Base-by-base conservation (phyloP, 2,329 filamentous ascomycete species). In the Trichoderma koningii region DNA sequence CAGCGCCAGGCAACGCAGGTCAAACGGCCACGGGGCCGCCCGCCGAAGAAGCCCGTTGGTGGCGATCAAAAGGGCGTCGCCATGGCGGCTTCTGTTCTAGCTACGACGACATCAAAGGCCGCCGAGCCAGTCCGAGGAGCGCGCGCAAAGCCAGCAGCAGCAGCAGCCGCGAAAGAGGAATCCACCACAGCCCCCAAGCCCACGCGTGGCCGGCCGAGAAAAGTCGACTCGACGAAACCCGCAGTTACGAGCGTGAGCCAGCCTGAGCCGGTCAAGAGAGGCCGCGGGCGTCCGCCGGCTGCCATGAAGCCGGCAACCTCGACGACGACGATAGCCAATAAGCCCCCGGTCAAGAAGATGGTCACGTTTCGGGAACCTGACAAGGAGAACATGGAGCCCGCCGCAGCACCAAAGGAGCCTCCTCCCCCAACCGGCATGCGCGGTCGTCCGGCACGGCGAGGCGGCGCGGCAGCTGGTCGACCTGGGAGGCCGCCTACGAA, bases 351-450 rank as follows among this genome's bases (percentile, higher is more conserved):
- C 41, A 87, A 85, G 77, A 89, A 88, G 78, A 81, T 79, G 3
- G 86, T 89, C 70, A 87, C 83, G 65, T 89, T 89, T 73, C 81
- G 87, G 71, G 85, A 86, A 69, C 83, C 84, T 3, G 86, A 87
- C 72, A 89, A 89, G 75, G 87, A 89, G 72, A 89, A 89, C 68
- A 75, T 86, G 44, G 73, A 79, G 21, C 84, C 83, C 15, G 69
- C 74, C 3, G 62, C 73, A 23, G 78, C 76, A 64, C 68, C 71
- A 30, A 81, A 81, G 71, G 71, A 75, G 55, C 67, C 75, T 51
- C 67, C 75, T 51, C 68, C 72, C 41, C 60, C 75, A 14, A 67
- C 72, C 12, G 78, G 80, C 28, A 73, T 83, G 45, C 72, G 75
- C 47, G 73, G 74, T 63, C 73, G 76, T 42, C 76, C 85, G 17